These are phyloP conservation scores for Effrenium voratum DNA, from an alignment of 73 alveolate genomes.

Conservation along the genomic window DNA sequence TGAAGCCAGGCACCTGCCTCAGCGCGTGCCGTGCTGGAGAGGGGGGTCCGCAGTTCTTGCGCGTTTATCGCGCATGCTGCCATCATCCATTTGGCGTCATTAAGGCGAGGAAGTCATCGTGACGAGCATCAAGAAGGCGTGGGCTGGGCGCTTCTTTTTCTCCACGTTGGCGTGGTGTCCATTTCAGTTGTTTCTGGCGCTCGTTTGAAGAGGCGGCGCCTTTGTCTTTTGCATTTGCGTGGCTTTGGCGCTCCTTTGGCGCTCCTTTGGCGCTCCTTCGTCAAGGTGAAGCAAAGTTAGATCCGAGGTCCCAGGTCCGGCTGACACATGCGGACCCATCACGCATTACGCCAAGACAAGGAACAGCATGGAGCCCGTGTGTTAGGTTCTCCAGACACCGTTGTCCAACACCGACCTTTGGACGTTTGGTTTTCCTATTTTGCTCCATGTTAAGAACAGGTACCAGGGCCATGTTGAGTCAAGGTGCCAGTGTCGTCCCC, in stretches of 20 bases:
- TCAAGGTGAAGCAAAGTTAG: background rate
- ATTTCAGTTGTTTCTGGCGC: too few relatives aligned
- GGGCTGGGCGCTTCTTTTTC: background rate
- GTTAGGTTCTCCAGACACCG: background rate
- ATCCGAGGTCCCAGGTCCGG: background rate
- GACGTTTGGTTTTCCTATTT: background rate
- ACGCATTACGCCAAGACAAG: too few relatives aligned
- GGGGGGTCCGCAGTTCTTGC: background rate
- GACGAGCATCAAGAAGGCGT: constrained; percentile 31
- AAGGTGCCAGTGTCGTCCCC: background rate
- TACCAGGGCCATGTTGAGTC: background rate
- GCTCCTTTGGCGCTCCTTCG: too few relatives aligned
- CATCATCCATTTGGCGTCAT: too few relatives aligned
- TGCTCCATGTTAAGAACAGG: background rate
- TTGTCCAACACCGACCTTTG: background rate
- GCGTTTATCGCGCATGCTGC: background rate
- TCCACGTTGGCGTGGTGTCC: background rate
- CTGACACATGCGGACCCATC: background rate
- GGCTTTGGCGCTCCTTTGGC: too few relatives aligned
- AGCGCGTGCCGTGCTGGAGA: background rate
- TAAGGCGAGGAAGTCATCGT: constrained; percentile 19
- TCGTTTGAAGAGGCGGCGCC: too few relatives aligned
- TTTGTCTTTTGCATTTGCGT: too few relatives aligned
- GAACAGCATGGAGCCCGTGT: too few relatives aligned
- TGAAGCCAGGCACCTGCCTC: background rate